Evolutionary conservation across 108 stramenopile species (phyloP).

Genomic region (Chaetoceros tenuissimus): DNA sequence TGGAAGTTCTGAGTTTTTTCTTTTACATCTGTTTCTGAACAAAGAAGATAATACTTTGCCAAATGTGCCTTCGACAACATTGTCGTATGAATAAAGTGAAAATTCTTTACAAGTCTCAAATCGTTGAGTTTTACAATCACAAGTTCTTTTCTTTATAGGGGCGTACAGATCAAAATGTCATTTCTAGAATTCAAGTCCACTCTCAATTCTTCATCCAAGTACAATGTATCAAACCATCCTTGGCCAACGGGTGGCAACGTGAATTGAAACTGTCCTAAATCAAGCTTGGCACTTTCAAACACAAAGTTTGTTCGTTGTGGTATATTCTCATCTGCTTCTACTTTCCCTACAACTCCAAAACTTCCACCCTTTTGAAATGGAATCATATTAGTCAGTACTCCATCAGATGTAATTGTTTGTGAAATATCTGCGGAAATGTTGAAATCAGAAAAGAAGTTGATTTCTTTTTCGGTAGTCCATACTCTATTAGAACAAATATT

Average conservation of each 20-base stretch:
- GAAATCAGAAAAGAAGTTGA: conserved; percentile 40
- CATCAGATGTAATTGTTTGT: conserved; percentile 26
- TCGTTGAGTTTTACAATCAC: no score
- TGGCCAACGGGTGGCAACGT: conserved; percentile 45
- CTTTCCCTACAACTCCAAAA: conserved; percentile 34
- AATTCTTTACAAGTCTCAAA: no score
- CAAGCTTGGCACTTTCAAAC: conserved; percentile 35
- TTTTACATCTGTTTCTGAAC: no score
- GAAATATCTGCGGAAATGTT: conserved; percentile 26
- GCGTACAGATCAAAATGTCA: conserved; percentile 48
- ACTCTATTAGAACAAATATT: conserved; percentile 4
- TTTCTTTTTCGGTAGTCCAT: conserved; percentile 62
- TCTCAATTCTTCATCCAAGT: conserved; percentile 47
- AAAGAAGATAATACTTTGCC: background rate
- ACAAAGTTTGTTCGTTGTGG: conserved; percentile 36
- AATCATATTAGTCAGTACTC: conserved; percentile 39
- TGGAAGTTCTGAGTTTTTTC: no score
- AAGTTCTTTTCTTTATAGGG: no score
- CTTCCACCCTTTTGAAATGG: conserved; percentile 34
- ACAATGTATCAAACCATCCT: conserved; percentile 63
- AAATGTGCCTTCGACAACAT: conserved; percentile 36
- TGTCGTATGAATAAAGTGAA: conserved; percentile 39
- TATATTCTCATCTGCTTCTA: conserved; percentile 7
- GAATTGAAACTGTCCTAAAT: conserved; percentile 37
- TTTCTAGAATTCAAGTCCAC: conserved; percentile 51